A percentile compares a stretch with the other conserved stretches of the same genome.
phyloP scores from a whole-genome alignment of 306 rosid species.

The Comarum palustre region DNA sequence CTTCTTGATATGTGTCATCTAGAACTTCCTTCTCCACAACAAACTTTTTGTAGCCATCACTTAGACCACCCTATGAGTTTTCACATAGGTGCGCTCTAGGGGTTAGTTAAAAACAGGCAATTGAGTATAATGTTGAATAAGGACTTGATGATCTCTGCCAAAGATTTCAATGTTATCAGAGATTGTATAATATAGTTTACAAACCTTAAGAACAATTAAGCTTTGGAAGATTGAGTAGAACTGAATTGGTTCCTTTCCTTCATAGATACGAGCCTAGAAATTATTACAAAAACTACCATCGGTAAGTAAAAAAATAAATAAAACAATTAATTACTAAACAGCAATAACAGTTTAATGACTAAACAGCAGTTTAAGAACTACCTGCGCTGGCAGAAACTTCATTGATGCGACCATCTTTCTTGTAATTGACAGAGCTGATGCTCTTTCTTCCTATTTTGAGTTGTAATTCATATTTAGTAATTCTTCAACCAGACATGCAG shows the following conservation, averaged over 20 bases:
- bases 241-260: constrained; percentile 81
- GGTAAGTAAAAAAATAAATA: constrained; percentile 31
- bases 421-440: constrained; percentile 63
- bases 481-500: constrained; percentile 17
- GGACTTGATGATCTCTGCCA: constrained; percentile 12
- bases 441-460: constrained; percentile 75
- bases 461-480: constrained; percentile 29
- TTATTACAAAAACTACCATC: constrained; percentile 27
- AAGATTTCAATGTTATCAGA: neutral
- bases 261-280: constrained; percentile 77
- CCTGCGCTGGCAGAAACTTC: constrained; percentile 82
- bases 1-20: constrained; percentile 78
- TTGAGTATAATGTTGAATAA: neutral
- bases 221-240: constrained; percentile 85
- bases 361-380: constrained; percentile 32
- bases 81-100: constrained; percentile 25
- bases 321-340: constrained; percentile 18
- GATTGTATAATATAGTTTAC: constrained; percentile 28
- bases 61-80: constrained; percentile 79
- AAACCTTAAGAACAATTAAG: constrained; percentile 73
- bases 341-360: constrained; percentile 12
- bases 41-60: constrained; percentile 74
- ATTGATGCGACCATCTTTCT: constrained; percentile 83
- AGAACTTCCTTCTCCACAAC: constrained; percentile 61
- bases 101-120: constrained; percentile 24